phyloP scores from a whole-genome alignment of 73 alveolate genomes.

The Paramecium pentaurelia region DNA sequence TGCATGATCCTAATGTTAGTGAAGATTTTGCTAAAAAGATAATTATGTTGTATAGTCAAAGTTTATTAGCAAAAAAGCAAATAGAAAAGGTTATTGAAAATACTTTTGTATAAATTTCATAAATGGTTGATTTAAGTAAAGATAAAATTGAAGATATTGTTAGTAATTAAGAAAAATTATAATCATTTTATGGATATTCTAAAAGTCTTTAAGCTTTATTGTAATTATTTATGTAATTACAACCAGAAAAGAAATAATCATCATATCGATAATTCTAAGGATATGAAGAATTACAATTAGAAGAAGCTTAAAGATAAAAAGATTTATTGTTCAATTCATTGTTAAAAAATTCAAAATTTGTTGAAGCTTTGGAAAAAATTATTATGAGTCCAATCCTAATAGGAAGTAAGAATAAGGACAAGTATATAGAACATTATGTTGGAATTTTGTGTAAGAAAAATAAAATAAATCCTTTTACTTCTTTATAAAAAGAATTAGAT shows the following conservation, averaged over 20 bases:
- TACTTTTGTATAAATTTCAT: neutral
- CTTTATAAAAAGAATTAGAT: conserved; percentile 33
- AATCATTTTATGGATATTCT: conserved; percentile 15
- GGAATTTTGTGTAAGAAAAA: neutral
- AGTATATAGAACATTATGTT: conserved; percentile 20
- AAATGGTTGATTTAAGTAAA: conserved; percentile 26
- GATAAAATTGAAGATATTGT: conserved; percentile 40
- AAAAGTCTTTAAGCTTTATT: conserved; percentile 25
- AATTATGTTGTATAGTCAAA: conserved; percentile 30
- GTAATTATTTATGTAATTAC: conserved; percentile 6
- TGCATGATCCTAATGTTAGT: conserved; percentile 23
- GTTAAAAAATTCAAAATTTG: neutral
- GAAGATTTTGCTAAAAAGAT: conserved; percentile 41
- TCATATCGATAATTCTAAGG: neutral
- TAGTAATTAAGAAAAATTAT: neutral
- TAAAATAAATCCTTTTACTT: neutral
- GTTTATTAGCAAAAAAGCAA: conserved; percentile 2
- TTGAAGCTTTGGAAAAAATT: conserved; percentile 34
- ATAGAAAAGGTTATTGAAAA: conserved; percentile 29
- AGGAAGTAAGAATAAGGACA: conserved; percentile 32
- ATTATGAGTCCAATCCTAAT: conserved; percentile 32
- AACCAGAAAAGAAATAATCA: neutral
- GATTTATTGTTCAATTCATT: neutral
- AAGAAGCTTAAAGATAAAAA: conserved; percentile 30
- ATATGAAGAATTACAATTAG: conserved; percentile 18